A percentile compares a stretch with the other conserved stretches of the same genome.
These are phyloP conservation scores for Lanmaoa pseudosensibilis DNA, from an alignment of 768 basidiomycete genomes.

Conservation along the genomic window DNA sequence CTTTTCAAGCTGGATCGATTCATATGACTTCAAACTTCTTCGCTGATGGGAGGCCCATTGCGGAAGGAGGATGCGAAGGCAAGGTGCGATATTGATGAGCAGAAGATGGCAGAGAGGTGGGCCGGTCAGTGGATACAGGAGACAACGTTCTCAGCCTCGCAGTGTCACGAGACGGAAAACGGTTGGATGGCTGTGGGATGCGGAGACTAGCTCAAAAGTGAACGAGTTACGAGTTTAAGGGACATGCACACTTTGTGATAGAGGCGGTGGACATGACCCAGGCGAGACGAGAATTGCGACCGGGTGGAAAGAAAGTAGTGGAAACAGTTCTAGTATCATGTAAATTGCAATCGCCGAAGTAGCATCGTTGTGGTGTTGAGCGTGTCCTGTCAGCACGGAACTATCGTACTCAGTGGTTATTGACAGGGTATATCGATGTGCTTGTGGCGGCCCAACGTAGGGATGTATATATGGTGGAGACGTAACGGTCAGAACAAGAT, in stretches of 20 bases:
- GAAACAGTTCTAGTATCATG: too few relatives aligned
- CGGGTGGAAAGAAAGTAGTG: too few relatives aligned
- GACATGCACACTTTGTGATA: neutral
- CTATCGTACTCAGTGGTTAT: too few relatives aligned
- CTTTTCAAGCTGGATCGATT: neutral
- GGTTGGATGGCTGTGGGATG: neutral
- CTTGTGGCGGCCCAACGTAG: neutral
- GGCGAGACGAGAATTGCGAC: conserved; percentile 10
- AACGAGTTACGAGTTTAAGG: neutral
- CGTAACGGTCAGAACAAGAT: too few relatives aligned
- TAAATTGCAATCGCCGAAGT: too few relatives aligned
- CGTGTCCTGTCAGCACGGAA: too few relatives aligned
- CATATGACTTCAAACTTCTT: conserved; percentile 3
- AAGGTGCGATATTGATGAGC: conserved; percentile 3
- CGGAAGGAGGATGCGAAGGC: conserved; percentile 7
- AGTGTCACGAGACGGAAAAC: neutral
- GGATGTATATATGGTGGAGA: neutral
- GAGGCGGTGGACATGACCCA: conserved; percentile 12
- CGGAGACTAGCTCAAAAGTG: neutral
- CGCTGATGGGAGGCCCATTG: neutral
- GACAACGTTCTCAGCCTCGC: neutral
- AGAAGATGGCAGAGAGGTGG: conserved; percentile 6
- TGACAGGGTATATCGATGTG: neutral
- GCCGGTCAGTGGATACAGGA: neutral
- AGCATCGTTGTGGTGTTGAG: too few relatives aligned